A percentile compares a stretch with the other conserved stretches of the same genome.
These are phyloP conservation scores for Trichoderma hamatum DNA, from an alignment of 2,329 filamentous ascomycete species.

Conservation along the genomic window DNA sequence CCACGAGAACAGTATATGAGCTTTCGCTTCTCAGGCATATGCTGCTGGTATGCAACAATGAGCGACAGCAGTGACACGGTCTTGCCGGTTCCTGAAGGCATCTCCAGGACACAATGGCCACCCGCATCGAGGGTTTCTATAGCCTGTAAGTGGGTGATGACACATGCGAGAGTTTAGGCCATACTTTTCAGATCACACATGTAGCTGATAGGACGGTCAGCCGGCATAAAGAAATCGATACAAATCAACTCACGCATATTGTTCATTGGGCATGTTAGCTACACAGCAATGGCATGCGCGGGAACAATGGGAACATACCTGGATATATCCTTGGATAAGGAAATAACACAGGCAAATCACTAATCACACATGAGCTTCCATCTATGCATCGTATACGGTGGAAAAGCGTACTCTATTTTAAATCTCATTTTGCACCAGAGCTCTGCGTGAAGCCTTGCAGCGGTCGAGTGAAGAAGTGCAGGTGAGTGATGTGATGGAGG, in stretches of 20 bases:
- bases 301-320: slow-evolving; percentile 42
- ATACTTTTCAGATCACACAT: slow-evolving; percentile 62
- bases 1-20: slow-evolving; percentile 95
- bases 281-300: background rate
- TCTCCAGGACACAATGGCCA: slow-evolving; percentile 95
- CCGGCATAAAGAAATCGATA: background rate
- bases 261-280: slow-evolving; percentile 43
- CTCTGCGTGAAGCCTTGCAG: background rate
- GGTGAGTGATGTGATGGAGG: background rate
- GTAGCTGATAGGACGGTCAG: slow-evolving; percentile 45
- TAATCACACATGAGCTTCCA: slow-evolving; percentile 34
- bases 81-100: slow-evolving; percentile 98
- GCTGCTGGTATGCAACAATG: slow-evolving; percentile 95
- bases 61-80: slow-evolving; percentile 93
- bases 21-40: slow-evolving; percentile 90
- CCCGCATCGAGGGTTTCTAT: slow-evolving; percentile 82
- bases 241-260: slow-evolving; percentile 55
- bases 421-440: slow-evolving; percentile 22
- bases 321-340: slow-evolving; percentile 63
- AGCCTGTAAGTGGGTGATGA: background rate
- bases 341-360: slow-evolving; percentile 60
- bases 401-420: slow-evolving; percentile 24
- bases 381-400: background rate
- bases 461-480: background rate
- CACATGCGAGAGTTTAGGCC: background rate